Evolutionary conservation across 805 yeast genomes (phyloP).

Genomic region (Ogataea wickerhamii): DNA sequence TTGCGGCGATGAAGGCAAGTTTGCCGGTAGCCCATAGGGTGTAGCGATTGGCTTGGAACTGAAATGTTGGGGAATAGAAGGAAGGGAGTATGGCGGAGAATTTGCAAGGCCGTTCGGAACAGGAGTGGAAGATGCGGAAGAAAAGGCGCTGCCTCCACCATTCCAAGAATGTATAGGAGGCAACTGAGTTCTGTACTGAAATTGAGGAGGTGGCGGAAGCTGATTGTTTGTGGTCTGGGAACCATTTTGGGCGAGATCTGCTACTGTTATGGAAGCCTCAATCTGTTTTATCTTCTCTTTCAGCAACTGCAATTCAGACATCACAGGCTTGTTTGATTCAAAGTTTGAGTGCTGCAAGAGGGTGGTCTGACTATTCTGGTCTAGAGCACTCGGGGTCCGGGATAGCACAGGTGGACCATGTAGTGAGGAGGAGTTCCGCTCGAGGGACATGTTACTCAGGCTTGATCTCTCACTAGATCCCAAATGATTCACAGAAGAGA

Average conservation of each 20-base stretch:
- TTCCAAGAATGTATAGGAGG: slow-evolving; percentile 23
- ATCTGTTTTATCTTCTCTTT: slow-evolving; percentile 43
- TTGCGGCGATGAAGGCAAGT: not conserved
- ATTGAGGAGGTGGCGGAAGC: slow-evolving; percentile 10
- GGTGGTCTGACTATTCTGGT: not conserved
- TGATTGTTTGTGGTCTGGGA: slow-evolving; percentile 3
- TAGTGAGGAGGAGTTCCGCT: not conserved
- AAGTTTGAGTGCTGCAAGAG: not conserved
- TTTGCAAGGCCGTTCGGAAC: not conserved
- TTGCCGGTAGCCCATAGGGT: not conserved
- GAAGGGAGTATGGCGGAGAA: slow-evolving; percentile 4
- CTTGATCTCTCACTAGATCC: slow-evolving; percentile 28
- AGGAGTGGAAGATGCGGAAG: slow-evolving; percentile 1
- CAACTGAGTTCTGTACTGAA: slow-evolving; percentile 13
- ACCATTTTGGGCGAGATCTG: slow-evolving; percentile 22
- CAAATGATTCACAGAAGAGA: slow-evolving; percentile 12
- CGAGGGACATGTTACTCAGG: slow-evolving; percentile 5
- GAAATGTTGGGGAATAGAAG: slow-evolving; percentile 2
- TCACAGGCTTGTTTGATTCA: slow-evolving; percentile 17
- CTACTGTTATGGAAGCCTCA: slow-evolving; percentile 41
- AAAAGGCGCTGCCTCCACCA: not conserved
- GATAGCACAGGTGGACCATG: not conserved
- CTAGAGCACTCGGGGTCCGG: not conserved
- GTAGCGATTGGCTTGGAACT: not conserved
- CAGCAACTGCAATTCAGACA: slow-evolving; percentile 33